Conservation (phyloP, 805 yeast genomes). For the Trichomonascus vanleenenianus region DNA sequence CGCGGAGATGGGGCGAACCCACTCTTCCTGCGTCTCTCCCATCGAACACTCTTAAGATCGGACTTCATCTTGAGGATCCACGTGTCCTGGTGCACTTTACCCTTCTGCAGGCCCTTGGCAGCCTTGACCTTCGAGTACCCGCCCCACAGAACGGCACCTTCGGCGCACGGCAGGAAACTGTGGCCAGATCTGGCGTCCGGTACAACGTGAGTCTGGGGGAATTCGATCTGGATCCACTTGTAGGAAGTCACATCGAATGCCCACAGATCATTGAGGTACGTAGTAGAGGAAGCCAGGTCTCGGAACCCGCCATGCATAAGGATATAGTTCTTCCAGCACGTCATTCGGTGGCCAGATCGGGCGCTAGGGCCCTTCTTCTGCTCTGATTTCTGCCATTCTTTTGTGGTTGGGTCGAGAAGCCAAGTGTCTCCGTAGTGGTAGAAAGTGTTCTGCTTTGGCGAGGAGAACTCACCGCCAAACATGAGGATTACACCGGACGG, state of each 20-base stretch:
- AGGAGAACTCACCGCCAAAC: slow-evolving; percentile 96
- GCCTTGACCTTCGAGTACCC: slow-evolving; percentile 94
- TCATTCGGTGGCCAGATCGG: slow-evolving; percentile 86
- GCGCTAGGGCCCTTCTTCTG: slow-evolving; percentile 63
- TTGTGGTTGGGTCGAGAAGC: slow-evolving; percentile 75
- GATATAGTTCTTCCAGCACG: slow-evolving; percentile 86
- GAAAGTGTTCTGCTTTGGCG: slow-evolving; percentile 91
- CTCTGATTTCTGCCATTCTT: slow-evolving; percentile 89
- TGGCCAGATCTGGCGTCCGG: slow-evolving; percentile 96
- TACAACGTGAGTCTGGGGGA: slow-evolving; percentile 67
- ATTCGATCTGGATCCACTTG: slow-evolving; percentile 86
- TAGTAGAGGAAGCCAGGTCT: slow-evolving; percentile 76
- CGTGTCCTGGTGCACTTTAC: slow-evolving; percentile 77
- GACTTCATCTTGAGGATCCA: slow-evolving; percentile 86
- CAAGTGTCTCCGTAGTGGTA: slow-evolving; percentile 96
- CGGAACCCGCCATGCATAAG: slow-evolving; percentile 88
- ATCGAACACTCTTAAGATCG: slow-evolving; percentile 66
- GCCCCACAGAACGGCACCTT: slow-evolving; percentile 83
- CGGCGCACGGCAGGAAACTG: slow-evolving; percentile 65
- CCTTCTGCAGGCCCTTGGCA: slow-evolving; percentile 71
- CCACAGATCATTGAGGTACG: slow-evolving; percentile 85
- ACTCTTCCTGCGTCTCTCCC: slow-evolving; percentile 86
- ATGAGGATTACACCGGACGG: slow-evolving; percentile 79
- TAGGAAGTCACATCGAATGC: slow-evolving; percentile 81
- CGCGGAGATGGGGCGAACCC: slow-evolving; percentile 89